Conservation (phyloP, 208 protist genomes). For the Naegleria fowleri region DNA sequence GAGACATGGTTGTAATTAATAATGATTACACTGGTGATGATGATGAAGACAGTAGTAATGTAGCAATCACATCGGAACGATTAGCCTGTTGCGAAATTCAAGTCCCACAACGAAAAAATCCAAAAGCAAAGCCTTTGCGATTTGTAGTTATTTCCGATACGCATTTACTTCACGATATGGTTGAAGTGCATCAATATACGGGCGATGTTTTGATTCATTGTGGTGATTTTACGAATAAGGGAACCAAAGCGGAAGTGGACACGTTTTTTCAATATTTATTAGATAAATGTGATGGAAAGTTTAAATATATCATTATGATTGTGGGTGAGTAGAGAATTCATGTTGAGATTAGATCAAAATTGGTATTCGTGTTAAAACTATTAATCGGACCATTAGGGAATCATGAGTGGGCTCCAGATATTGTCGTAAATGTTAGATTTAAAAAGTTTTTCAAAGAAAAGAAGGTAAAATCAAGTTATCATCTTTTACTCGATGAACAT, state of each 20-base stretch:
- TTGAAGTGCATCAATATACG: not conserved
- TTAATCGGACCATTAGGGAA: not conserved
- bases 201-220: slow-evolving; percentile 44
- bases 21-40: too few species aligned
- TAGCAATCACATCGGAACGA: too few species aligned
- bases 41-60: too few species aligned
- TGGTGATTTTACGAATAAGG: slow-evolving; percentile 38
- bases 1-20: too few species aligned
- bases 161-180: not conserved
- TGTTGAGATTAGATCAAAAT: not conserved
- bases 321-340: not conserved
- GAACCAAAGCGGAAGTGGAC: slow-evolving; percentile 20
- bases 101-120: too few species aligned
- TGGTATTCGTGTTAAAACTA: not conserved
- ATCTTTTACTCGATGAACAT: not conserved
- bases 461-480: not conserved
- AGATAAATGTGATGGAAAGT: not conserved
- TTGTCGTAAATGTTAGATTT: not conserved
- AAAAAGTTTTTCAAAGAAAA: not conserved
- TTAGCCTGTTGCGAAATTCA: too few species aligned
- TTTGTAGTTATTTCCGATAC: not conserved
- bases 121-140: too few species aligned
- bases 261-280: slow-evolving; percentile 34
- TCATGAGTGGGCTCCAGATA: not conserved
- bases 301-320: not conserved